phyloP scores from a whole-genome alignment of 805 yeast species.

The Cyberlindnera maritima region DNA sequence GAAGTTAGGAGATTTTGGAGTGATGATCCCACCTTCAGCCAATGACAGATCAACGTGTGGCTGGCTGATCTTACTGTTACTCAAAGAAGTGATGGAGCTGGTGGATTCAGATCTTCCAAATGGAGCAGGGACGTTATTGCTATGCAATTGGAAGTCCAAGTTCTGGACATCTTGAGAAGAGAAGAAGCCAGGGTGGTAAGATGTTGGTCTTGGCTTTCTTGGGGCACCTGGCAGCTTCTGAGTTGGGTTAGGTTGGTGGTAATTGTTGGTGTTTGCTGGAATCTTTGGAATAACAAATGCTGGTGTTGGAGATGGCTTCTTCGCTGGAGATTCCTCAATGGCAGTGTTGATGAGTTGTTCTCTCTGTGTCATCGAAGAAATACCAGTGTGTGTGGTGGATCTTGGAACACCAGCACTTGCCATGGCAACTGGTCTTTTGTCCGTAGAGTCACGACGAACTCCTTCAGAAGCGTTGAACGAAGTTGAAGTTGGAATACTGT shows the following conservation, averaged over 20 bases:
- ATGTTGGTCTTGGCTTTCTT: conserved; percentile 77
- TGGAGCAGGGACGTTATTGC: conserved; percentile 11
- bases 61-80: conserved; percentile 31
- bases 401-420: conserved; percentile 28
- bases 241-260: conserved; percentile 17
- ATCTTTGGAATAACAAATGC: conserved; percentile 25
- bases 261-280: conserved; percentile 20
- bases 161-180: conserved; percentile 16
- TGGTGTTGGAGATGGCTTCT: conserved; percentile 12
- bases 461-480: conserved; percentile 24
- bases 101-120: conserved; percentile 39
- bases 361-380: conserved; percentile 15
- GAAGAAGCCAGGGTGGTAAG: conserved; percentile 68
- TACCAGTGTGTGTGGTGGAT: conserved; percentile 35
- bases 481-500: conserved; percentile 19
- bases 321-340: conserved; percentile 26
- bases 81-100: conserved; percentile 37
- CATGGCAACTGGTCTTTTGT: conserved; percentile 12
- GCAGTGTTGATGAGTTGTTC: conserved; percentile 17
- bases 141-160: conserved; percentile 18
- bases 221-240: conserved; percentile 37
- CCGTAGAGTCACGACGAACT: conserved; percentile 17
- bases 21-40: conserved; percentile 37
- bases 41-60: conserved; percentile 34
- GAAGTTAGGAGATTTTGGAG: conserved; percentile 28